Evolutionary conservation across 2,329 filamentous ascomycete species (phyloP).

Genomic region (Verticillium zaregamsianum): DNA sequence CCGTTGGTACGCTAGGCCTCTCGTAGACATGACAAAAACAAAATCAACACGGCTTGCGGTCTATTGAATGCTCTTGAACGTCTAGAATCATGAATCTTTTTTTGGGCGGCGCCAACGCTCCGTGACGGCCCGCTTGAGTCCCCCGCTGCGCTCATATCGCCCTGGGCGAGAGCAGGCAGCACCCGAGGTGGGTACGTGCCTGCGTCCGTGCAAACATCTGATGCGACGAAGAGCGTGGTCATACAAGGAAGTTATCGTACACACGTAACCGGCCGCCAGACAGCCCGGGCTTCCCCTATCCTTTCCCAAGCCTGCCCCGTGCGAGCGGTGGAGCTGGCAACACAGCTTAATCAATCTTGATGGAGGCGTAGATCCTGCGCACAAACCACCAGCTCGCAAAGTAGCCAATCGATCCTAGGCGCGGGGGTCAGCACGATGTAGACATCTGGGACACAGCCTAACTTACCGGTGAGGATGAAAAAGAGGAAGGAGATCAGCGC

Average conservation of each 20-base stretch:
- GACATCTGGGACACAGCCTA: background rate
- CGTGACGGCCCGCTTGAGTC: background rate
- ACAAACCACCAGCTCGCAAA: conserved; percentile 94
- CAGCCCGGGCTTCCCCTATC: background rate
- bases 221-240: background rate
- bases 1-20: too few relatives aligned
- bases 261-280: background rate
- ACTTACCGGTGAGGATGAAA: conserved; percentile 88
- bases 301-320: background rate
- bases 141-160: background rate
- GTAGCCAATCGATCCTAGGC: conserved; percentile 85
- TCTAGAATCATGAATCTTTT: background rate
- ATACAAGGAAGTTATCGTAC: background rate
- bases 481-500: conserved; percentile 84
- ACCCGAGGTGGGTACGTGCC: background rate
- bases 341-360: conserved; percentile 79
- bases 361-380: conserved; percentile 90
- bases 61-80: background rate
- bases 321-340: background rate
- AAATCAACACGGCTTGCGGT: background rate
- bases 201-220: background rate
- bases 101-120: background rate
- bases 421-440: conserved; percentile 13
- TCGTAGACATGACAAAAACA: too few relatives aligned
- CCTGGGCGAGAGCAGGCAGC: background rate